Base-by-base conservation (phyloP, 495 filamentous ascomycete genomes). In the Trichoderma reesei region DNA sequence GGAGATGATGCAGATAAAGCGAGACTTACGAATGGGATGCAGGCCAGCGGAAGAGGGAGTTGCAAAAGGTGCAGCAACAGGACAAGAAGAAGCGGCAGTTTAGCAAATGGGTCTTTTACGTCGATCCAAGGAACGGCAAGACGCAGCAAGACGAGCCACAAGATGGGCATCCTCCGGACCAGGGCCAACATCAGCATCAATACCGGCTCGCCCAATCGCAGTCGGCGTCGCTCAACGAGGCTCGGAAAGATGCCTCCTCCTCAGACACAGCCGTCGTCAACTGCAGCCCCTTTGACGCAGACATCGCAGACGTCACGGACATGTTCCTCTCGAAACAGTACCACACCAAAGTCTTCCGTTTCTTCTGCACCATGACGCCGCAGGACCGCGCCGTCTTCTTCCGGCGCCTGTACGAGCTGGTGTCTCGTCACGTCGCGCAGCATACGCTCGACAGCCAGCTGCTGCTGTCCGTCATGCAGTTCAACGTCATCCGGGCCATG, bases 381-480 rank as follows among this genome's bases (percentile, higher is more conserved):
- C 5, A 34, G 0, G 51, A 56, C 3, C 51, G 51, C 20, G 26
- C 2, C 8, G 31, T 34, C 51, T 56, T 56, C 26, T 56, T 56
- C 51, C 20, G 26, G 2, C 51, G 26, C 3, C 51, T 56, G 3
- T 33, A 56, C 14, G 31, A 56, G 3, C 16, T 56, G 51, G 51
- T 56, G 13, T 56, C 51, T 7, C 9, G 10, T 3, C 16, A 56
- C 14, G 51, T 56, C 9, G 51, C 51, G 20, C 20, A 56, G 26
- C 9, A 36, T 14, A 56, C 51, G 20, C 26, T 56, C 2, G 51
- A 56, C 51, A 56, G 51, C 26, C 51, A 56, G 11, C 26, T 56
- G 10, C 51, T 56, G 26, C 34, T 56, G 51, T 56, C 51, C 26
- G 51, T 56, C 26, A 56, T 56, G 51, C 51, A 56, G 51, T 56